Percentiles rank a stretch among this genome's conserved stretches.
Evolutionary conservation across 1,139 yeast species (phyloP).

Genomic region (Pichia kudriavzevii): DNA sequence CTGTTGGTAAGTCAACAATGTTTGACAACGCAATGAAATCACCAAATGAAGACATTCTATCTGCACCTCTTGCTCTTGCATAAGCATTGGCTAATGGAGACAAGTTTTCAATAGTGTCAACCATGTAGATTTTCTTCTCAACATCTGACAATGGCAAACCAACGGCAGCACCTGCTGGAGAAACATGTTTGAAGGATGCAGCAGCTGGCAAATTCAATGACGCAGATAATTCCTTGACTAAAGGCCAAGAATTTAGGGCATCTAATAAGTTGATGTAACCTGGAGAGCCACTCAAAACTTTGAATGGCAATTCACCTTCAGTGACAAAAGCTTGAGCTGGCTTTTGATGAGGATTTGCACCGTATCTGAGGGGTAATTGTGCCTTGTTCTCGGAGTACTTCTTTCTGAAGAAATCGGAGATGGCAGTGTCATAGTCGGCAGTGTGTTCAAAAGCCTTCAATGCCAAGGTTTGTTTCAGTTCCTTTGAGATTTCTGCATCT

Average conservation of each 20-base stretch:
- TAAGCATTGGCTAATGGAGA: constrained; percentile 97
- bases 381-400: constrained; percentile 85
- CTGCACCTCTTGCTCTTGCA: constrained; percentile 99
- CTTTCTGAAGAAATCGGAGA: constrained; percentile 95
- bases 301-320: constrained; percentile 82
- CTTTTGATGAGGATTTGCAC: constrained; percentile 98
- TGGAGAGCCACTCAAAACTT: constrained; percentile 89
- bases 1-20: constrained; percentile 93
- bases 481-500: constrained; percentile 61
- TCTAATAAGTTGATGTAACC: constrained; percentile 95
- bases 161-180: constrained; percentile 98
- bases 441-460: constrained; percentile 97
- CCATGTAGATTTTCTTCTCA: constrained; percentile 94
- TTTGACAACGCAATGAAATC: constrained; percentile 96
- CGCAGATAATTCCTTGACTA: constrained; percentile 92
- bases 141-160: constrained; percentile 85
- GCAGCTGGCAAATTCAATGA: constrained; percentile 96
- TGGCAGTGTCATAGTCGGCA: constrained; percentile 93
- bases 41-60: constrained; percentile 98
- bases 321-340: constrained; percentile 96
- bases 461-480: constrained; percentile 76
- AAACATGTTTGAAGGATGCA: constrained; percentile 96
- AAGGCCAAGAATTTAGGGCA: constrained; percentile 97
- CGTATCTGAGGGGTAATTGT: constrained; percentile 92
- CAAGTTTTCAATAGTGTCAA: constrained; percentile 85